phyloP scores from a whole-genome alignment of 768 basidiomycete species.

The Boletus vinaceobasis region DNA sequence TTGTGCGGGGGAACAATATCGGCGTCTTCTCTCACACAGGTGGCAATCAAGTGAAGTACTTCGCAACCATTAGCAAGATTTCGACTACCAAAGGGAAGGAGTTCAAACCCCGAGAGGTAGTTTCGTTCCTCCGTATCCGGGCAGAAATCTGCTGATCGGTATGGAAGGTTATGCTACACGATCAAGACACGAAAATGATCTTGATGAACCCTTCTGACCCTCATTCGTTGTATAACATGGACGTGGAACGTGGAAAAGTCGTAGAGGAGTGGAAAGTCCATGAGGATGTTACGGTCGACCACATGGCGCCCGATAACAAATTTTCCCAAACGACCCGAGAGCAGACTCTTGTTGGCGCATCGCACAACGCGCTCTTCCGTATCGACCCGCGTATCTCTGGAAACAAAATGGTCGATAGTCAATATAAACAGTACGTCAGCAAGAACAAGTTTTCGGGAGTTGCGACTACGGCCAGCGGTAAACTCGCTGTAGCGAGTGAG shows the following conservation, averaged over 20 bases:
- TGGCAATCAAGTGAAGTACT: constrained; percentile 74
- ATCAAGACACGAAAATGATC: constrained; percentile 95
- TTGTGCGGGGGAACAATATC: constrained; percentile 87
- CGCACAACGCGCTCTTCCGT: constrained; percentile 94
- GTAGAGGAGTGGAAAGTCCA: constrained; percentile 99
- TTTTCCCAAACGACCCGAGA: constrained; percentile 91
- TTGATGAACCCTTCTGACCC: constrained; percentile 80
- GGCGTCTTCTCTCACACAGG: constrained; percentile 81
- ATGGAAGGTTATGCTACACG: constrained; percentile 87
- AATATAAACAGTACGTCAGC: constrained; percentile 93
- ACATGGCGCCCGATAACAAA: constrained; percentile 91
- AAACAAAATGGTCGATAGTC: constrained; percentile 87
- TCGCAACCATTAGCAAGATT: constrained; percentile 82
- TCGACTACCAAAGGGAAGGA: constrained; percentile 74
- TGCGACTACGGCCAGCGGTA: constrained; percentile 80
- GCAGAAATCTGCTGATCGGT: constrained; percentile 6
- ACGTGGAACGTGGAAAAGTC: constrained; percentile 91
- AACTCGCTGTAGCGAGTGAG: constrained; percentile 89
- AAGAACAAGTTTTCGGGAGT: constrained; percentile 96
- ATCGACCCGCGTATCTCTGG: constrained; percentile 95
- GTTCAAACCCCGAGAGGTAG: constrained; percentile 84
- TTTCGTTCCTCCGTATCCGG: constrained; percentile 13
- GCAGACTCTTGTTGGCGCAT: constrained; percentile 90
- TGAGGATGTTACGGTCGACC: constrained; percentile 78
- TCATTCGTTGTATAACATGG: constrained; percentile 83